These are phyloP conservation scores for Orychophragmus violaceus DNA, from an alignment of 345 rosid genomes.

Conservation along the genomic window DNA sequence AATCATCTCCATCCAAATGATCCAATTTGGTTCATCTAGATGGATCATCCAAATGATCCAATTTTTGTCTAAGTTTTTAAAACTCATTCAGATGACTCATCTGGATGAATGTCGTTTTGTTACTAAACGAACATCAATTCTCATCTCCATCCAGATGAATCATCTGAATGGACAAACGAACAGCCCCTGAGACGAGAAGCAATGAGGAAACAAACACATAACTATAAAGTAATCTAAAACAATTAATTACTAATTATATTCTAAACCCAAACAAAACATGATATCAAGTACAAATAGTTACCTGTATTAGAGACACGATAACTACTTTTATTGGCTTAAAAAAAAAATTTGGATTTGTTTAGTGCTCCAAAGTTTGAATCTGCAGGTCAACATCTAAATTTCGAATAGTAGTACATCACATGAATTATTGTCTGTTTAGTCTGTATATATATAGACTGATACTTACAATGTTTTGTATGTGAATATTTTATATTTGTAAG, in stretches of 20 bases:
- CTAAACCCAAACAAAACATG: conserved; percentile 5
- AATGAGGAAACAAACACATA: conserved; percentile 8
- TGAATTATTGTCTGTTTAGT: conserved; percentile 18
- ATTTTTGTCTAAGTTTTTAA: too few relatives aligned
- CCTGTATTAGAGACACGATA: conserved; percentile 15
- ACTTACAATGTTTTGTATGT: neutral
- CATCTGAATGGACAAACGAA: too few relatives aligned
- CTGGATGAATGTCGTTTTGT: too few relatives aligned
- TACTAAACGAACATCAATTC: too few relatives aligned
- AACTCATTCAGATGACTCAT: too few relatives aligned
- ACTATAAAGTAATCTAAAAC: neutral
- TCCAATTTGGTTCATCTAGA: too few relatives aligned
- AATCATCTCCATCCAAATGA: too few relatives aligned
- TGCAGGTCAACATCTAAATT: conserved; percentile 27
- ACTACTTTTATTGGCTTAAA: neutral
- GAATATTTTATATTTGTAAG: neutral
- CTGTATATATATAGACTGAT: neutral
- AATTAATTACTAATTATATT: neutral
- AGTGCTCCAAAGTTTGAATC: conserved; percentile 26
- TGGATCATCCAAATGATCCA: too few relatives aligned
- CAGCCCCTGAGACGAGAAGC: conserved; percentile 26
- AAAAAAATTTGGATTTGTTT: neutral
- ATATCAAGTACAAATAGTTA: conserved; percentile 14
- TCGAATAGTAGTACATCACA: conserved; percentile 9
- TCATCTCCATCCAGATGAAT: too few relatives aligned